A percentile compares a stretch with the other conserved stretches of the same genome.
These are phyloP conservation scores for Stachybotrys echinatus DNA, from an alignment of 2,329 filamentous ascomycete species.

Conservation along the genomic window DNA sequence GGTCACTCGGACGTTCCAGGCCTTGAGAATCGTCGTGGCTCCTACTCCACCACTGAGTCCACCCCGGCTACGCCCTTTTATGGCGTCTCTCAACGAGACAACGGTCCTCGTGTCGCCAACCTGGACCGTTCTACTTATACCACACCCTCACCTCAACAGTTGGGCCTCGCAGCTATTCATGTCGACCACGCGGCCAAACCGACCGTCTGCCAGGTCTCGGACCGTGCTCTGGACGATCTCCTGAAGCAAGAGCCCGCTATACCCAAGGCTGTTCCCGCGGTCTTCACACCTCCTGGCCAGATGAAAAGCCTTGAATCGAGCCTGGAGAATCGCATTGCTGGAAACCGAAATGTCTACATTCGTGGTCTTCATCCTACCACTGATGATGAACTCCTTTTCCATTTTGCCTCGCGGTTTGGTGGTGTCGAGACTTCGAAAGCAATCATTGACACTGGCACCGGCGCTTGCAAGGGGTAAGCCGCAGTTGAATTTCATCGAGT, in stretches of 20 bases:
- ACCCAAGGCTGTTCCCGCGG: slow-evolving; percentile 82
- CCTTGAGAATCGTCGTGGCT: slow-evolving; percentile 61
- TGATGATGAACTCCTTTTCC: slow-evolving; percentile 80
- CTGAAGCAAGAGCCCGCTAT: slow-evolving; percentile 75
- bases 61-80: slow-evolving; percentile 62
- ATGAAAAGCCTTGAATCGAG: slow-evolving; percentile 91
- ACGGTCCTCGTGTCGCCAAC: slow-evolving; percentile 51
- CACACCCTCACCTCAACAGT: slow-evolving; percentile 60
- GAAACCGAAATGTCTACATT: slow-evolving; percentile 98
- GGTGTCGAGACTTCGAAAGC: slow-evolving; percentile 96
- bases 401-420: slow-evolving; percentile 83
- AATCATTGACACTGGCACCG: slow-evolving; percentile 91
- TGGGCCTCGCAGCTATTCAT: slow-evolving; percentile 36
- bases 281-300: slow-evolving; percentile 78
- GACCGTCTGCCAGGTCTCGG: slow-evolving; percentile 29
- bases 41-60: slow-evolving; percentile 64
- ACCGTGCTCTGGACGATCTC: slow-evolving; percentile 56
- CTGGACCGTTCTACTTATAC: slow-evolving; percentile 62
- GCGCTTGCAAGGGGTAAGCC: slow-evolving; percentile 89
- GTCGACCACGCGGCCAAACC: slow-evolving; percentile 37
- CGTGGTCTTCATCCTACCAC: slow-evolving; percentile 93
- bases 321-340: slow-evolving; percentile 82
- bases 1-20: slow-evolving; percentile 51
- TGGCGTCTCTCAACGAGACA: slow-evolving; percentile 52
- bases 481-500: neutral